These are phyloP conservation scores for Kalanchoe fedtschenkoi DNA, from an alignment of 164 flowering plant species.

Conservation along the genomic window DNA sequence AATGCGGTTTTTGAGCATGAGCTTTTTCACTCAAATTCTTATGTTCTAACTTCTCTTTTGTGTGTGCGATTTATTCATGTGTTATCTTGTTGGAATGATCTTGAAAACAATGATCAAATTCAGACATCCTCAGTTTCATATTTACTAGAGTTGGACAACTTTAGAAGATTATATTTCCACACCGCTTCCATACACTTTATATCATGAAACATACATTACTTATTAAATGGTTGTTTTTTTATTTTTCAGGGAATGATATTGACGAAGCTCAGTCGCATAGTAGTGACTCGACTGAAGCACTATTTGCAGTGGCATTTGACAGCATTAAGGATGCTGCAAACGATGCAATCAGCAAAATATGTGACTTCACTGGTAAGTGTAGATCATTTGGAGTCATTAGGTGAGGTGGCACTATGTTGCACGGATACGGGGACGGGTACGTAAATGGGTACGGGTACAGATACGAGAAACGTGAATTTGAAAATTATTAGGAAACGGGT, in stretches of 20 bases:
- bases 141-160: not conserved
- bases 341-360: slow-evolving; percentile 31
- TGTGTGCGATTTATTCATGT: too few species aligned
- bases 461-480: too few species aligned
- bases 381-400: not conserved
- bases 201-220: not conserved
- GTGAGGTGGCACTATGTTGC: too few species aligned
- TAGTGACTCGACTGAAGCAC: slow-evolving; percentile 45
- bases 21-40: too few species aligned
- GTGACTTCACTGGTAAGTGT: slow-evolving; percentile 58
- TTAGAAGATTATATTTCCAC: not conserved
- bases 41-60: too few species aligned
- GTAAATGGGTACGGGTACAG: too few species aligned
- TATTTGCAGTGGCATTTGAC: slow-evolving; percentile 42
- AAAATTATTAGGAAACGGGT: too few species aligned
- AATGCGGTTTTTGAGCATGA: too few species aligned
- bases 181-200: not conserved
- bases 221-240: not conserved
- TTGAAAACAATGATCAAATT: too few species aligned
- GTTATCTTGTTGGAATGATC: too few species aligned
- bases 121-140: not conserved
- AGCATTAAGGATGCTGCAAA: slow-evolving; percentile 31
- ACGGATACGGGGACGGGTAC: too few species aligned
- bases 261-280: slow-evolving; percentile 14
- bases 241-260: slow-evolving; percentile 17